Percentiles rank a stretch among this genome's conserved stretches.
Conservation (phyloP, 2,329 filamentous ascomycete genomes). For the Neocucurbitaria cava region DNA sequence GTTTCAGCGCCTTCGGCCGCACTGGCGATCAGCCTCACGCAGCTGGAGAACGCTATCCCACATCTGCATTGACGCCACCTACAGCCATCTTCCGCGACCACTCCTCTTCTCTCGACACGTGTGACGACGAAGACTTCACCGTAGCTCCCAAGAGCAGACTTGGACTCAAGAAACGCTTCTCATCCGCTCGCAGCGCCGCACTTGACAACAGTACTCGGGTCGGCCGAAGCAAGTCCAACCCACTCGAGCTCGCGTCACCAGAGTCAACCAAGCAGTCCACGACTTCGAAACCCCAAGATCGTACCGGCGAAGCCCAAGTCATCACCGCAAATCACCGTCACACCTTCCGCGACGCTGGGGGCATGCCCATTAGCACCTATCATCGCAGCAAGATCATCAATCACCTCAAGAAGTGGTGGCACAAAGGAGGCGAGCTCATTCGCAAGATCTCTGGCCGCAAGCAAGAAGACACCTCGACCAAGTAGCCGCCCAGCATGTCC, state of each 20-base stretch:
- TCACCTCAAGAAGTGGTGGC: slow-evolving; percentile 29
- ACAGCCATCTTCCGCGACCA: slow-evolving; percentile 34
- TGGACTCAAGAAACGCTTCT: slow-evolving; percentile 31
- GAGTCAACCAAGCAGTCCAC: slow-evolving; percentile 15
- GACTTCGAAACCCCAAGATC: slow-evolving; percentile 25
- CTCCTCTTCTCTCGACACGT: slow-evolving; percentile 31
- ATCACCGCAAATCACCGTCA: slow-evolving; percentile 28
- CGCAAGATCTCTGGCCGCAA: slow-evolving; percentile 19
- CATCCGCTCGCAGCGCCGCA: slow-evolving; percentile 23
- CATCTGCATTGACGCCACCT: slow-evolving; percentile 54
- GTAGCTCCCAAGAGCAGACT: slow-evolving; percentile 31
- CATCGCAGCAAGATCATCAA: slow-evolving; percentile 28
- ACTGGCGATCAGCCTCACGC: slow-evolving; percentile 41
- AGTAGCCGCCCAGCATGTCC: neutral
- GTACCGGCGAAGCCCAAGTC: slow-evolving; percentile 21
- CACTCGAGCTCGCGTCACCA: slow-evolving; percentile 20
- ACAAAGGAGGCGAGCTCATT: slow-evolving; percentile 26
- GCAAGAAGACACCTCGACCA: neutral
- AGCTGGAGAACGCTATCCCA: slow-evolving; percentile 58
- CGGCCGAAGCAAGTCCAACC: slow-evolving; percentile 20
- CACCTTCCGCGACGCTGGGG: slow-evolving; percentile 33
- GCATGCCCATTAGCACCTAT: slow-evolving; percentile 30
- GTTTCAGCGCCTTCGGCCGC: slow-evolving; percentile 32
- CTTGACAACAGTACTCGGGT: slow-evolving; percentile 16
- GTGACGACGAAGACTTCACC: slow-evolving; percentile 36